Conservation (phyloP, 179 eudicot genomes). For the Corrigiola litoralis region DNA sequence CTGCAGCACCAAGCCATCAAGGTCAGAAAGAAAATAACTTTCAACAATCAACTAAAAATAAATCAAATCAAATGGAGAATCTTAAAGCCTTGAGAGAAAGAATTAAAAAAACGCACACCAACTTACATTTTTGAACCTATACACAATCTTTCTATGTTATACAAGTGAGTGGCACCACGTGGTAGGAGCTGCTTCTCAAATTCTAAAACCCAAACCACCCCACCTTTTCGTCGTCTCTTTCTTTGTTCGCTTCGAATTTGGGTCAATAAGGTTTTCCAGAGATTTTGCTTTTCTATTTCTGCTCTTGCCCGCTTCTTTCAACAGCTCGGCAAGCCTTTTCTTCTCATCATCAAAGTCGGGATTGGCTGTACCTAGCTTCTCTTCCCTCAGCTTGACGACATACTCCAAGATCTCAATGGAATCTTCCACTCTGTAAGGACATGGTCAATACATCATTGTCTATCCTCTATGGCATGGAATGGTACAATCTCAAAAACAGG, state of each 20-base stretch:
- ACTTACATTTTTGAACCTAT: constrained; percentile 40
- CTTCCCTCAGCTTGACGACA: constrained; percentile 91
- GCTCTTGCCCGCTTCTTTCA: constrained; percentile 93
- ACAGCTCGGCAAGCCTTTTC: constrained; percentile 82
- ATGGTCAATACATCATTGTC: constrained; percentile 15
- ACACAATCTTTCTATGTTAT: constrained; percentile 43
- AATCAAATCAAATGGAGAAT: constrained; percentile 16
- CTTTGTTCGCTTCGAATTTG: constrained; percentile 80
- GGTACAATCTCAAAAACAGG: constrained; percentile 11
- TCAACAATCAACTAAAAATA: constrained; percentile 38
- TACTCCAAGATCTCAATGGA: constrained; percentile 96
- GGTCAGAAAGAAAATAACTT: constrained; percentile 39
- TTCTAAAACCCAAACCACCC: constrained; percentile 82
- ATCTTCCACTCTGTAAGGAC: constrained; percentile 75
- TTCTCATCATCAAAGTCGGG: constrained; percentile 94
- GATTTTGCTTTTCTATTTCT: constrained; percentile 87
- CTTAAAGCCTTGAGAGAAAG: not conserved
- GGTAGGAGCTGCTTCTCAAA: constrained; percentile 27
- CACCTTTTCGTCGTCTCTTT: constrained; percentile 80
- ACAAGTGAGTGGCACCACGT: constrained; percentile 19
- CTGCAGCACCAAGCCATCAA: constrained; percentile 10
- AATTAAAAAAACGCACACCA: constrained; percentile 20
- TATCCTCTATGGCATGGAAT: not conserved
- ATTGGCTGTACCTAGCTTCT: constrained; percentile 96
- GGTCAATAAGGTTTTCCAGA: constrained; percentile 90